Percentiles rank a stretch among this genome's conserved stretches.
Conservation (phyloP, 495 filamentous ascomycete species). For the Daldinia decipiens region DNA sequence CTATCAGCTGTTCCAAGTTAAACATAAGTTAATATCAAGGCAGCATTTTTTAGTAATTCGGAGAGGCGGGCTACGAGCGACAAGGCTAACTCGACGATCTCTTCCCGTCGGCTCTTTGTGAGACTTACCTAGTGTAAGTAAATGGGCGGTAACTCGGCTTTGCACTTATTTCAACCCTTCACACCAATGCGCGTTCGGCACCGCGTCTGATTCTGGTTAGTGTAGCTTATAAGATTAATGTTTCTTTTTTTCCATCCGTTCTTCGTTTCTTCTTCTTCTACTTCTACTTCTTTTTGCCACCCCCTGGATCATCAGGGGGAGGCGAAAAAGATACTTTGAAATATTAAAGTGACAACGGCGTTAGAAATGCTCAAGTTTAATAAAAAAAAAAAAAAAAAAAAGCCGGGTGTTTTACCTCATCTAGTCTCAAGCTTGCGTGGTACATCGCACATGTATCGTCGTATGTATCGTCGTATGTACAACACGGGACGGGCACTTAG, state of each 20-base stretch:
- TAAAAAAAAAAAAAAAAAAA: too few species aligned
- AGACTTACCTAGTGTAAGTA: neutral
- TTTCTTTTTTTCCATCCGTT: slow-evolving; percentile 4
- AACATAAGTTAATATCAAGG: slow-evolving; percentile 25
- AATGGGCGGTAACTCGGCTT: slow-evolving; percentile 20
- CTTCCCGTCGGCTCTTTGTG: slow-evolving; percentile 19
- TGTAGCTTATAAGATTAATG: slow-evolving; percentile 19
- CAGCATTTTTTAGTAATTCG: slow-evolving; percentile 12
- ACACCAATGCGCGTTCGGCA: neutral
- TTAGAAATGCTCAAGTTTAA: neutral
- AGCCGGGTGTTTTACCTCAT: slow-evolving; percentile 18
- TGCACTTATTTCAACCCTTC: slow-evolving; percentile 8
- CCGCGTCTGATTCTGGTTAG: slow-evolving; percentile 9
- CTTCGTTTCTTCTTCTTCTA: slow-evolving; percentile 1
- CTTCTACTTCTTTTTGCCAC: slow-evolving; percentile 41
- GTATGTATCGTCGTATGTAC: neutral
- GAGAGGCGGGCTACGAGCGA: slow-evolving; percentile 15
- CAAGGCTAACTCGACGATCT: slow-evolving; percentile 31
- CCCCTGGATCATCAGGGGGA: slow-evolving; percentile 51
- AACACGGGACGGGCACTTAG: too few species aligned
- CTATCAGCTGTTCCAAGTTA: slow-evolving; percentile 6
- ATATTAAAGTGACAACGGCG: neutral
- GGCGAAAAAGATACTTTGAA: slow-evolving; percentile 36
- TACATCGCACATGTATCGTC: neutral
- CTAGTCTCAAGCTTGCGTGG: slow-evolving; percentile 6